Base-by-base conservation (phyloP, 1,284 basidiomycete species). In the Sparassis latifolia region DNA sequence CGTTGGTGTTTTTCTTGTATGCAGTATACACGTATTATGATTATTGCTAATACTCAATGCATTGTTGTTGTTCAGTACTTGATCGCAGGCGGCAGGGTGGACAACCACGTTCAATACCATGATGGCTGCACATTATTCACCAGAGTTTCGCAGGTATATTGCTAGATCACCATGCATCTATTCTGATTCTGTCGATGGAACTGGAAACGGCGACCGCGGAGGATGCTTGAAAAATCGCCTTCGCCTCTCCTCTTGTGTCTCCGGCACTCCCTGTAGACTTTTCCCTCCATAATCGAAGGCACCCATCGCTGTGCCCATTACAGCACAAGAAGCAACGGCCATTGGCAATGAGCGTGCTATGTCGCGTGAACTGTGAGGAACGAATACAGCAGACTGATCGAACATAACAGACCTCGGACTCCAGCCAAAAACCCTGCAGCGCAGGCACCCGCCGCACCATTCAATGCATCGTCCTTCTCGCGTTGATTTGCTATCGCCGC, bases 371-470 rank as follows among this genome's bases (percentile, higher is more conserved):
- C 37, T 40, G 53, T 59, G 49, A 56, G 53, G n/a, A 50, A 20
- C 38, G 29, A n/a, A 27, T 35, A 20, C 40, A 20, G 12, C 35
- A 12, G 7, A 6, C 7, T 12, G 7, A 7, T 12, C 12, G 12
- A 12, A 37, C 35, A 42, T 7, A 46, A 75, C 80, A 51, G 65
- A 91, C 92, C 77, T 72, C 85, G 78, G 54, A 94, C 74, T 53
- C 94, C 94, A 42, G 90, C 89, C 55, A 97, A 73, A 68, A 97
- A 90, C 45, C 94, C 94, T 50, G 93, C 92, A 46, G 93, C 94
- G 70, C 94, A 97, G 51, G 89, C 94, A 55, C 91, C 94, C 48
- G 82, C 82, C 45, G 88, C 89, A 50, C 89, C 87, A 65, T 95
- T 97, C 60, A 91, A 65, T 35, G 87, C 75, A 65, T 97, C 94